Evolutionary conservation across 225 moss, liverwort and hornwort genomes (phyloP).

Genomic region (Marchantia paleacea): DNA sequence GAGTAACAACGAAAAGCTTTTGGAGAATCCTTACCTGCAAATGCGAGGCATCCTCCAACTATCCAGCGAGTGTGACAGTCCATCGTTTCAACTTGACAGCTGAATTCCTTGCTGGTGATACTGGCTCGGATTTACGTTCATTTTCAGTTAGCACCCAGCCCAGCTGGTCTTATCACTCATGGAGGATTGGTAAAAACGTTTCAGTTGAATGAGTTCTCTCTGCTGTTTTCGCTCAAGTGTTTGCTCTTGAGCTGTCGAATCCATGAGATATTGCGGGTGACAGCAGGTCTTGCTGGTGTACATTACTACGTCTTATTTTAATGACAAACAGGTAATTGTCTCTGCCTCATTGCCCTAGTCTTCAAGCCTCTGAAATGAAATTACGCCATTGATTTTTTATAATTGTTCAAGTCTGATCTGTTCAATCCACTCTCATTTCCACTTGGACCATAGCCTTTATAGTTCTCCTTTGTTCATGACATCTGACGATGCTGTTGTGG

Average conservation of each 20-base stretch:
- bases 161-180: conserved; percentile 5
- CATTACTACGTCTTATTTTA: neutral
- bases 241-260: neutral
- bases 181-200: neutral
- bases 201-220: neutral
- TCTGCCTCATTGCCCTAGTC: neutral
- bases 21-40: conserved; percentile 99
- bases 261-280: neutral
- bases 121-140: neutral
- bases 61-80: conserved; percentile 56
- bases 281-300: neutral
- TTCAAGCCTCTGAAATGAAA: neutral
- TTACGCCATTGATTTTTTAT: neutral
- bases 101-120: conserved; percentile 15
- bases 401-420: too few species aligned
- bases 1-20: conserved; percentile 98
- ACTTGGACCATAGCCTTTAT: neutral
- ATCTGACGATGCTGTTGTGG: neutral
- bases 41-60: conserved; percentile 94
- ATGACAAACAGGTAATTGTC: conserved; percentile 3
- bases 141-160: neutral
- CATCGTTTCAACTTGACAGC: conserved; percentile 34
- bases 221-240: neutral
- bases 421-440: too few species aligned
- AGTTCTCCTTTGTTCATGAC: neutral